Conservation (phyloP, 306 rosid genomes). For the Gillenia trifoliata region DNA sequence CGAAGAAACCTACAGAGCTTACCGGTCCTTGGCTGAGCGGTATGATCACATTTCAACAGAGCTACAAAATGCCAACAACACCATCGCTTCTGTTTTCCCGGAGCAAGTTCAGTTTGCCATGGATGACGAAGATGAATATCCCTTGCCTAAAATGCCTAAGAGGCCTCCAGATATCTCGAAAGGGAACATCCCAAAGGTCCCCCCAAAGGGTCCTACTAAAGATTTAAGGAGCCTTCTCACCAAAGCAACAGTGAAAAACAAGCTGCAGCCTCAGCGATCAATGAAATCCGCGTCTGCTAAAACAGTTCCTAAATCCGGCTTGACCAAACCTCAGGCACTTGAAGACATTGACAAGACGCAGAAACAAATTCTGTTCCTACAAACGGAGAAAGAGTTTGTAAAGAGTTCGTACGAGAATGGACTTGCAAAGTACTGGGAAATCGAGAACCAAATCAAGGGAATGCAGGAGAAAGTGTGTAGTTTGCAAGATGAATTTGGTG, state of each 20-base stretch:
- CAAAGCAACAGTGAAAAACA: slow-evolving; percentile 46
- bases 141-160: slow-evolving; percentile 27
- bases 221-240: slow-evolving; percentile 46
- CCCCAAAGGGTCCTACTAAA: slow-evolving; percentile 60
- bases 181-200: slow-evolving; percentile 49
- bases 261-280: slow-evolving; percentile 33
- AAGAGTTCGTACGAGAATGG: slow-evolving; percentile 74
- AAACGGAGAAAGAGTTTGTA: slow-evolving; percentile 86
- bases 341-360: slow-evolving; percentile 72
- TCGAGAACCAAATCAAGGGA: slow-evolving; percentile 64
- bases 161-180: slow-evolving; percentile 42
- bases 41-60: slow-evolving; percentile 93
- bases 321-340: slow-evolving; percentile 63
- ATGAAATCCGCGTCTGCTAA: slow-evolving; percentile 4
- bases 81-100: slow-evolving; percentile 86
- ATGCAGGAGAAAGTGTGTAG: slow-evolving; percentile 60
- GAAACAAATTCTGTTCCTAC: slow-evolving; percentile 72
- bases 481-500: slow-evolving; percentile 85
- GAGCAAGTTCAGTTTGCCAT: slow-evolving; percentile 79
- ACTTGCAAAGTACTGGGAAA: slow-evolving; percentile 60
- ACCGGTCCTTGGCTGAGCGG: slow-evolving; percentile 87
- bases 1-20: slow-evolving; percentile 78
- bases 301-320: slow-evolving; percentile 56
- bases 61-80: slow-evolving; percentile 91
- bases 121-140: slow-evolving; percentile 81